phyloP scores from a whole-genome alignment of 805 yeast genomes.

The Cyberlindnera galapagoensis region DNA sequence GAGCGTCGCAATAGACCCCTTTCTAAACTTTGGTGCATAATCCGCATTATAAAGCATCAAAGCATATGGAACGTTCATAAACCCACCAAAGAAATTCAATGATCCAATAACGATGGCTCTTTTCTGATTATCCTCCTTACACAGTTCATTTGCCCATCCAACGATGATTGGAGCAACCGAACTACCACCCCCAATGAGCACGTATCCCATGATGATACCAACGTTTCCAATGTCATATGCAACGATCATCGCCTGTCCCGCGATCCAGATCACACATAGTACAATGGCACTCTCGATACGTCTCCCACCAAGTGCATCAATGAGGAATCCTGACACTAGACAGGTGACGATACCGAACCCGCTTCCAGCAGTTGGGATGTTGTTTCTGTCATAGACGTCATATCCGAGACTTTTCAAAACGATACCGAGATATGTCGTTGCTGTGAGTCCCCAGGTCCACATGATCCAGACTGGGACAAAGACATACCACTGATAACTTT shows the following conservation, averaged over 20 bases:
- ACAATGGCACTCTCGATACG: slow-evolving; percentile 11
- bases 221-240: slow-evolving; percentile 13
- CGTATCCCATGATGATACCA: slow-evolving; percentile 14
- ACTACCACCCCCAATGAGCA: slow-evolving; percentile 12
- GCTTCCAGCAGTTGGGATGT: slow-evolving; percentile 15
- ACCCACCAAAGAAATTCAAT: slow-evolving; percentile 15
- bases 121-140: slow-evolving; percentile 20
- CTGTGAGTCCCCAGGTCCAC: slow-evolving; percentile 10
- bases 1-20: slow-evolving; percentile 14
- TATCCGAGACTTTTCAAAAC: slow-evolving; percentile 18
- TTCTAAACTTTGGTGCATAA: slow-evolving; percentile 13
- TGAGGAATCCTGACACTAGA: slow-evolving; percentile 13
- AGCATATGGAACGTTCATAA: slow-evolving; percentile 14
- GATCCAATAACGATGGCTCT: slow-evolving; percentile 21
- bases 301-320: slow-evolving; percentile 17
- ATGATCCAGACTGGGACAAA: slow-evolving; percentile 14
- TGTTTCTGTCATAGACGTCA: slow-evolving; percentile 19
- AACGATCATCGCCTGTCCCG: slow-evolving; percentile 15
- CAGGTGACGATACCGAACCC: slow-evolving; percentile 18
- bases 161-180: slow-evolving; percentile 16
- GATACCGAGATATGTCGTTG: slow-evolving; percentile 11
- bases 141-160: slow-evolving; percentile 21
- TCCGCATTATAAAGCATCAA: slow-evolving; percentile 15
- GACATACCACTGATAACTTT: slow-evolving; percentile 18
- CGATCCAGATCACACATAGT: slow-evolving; percentile 7